Percentiles rank a stretch among this genome's conserved stretches.
These are phyloP conservation scores for Teratosphaeria gauchensis DNA, from an alignment of 2,329 filamentous ascomycete genomes.

Conservation along the genomic window DNA sequence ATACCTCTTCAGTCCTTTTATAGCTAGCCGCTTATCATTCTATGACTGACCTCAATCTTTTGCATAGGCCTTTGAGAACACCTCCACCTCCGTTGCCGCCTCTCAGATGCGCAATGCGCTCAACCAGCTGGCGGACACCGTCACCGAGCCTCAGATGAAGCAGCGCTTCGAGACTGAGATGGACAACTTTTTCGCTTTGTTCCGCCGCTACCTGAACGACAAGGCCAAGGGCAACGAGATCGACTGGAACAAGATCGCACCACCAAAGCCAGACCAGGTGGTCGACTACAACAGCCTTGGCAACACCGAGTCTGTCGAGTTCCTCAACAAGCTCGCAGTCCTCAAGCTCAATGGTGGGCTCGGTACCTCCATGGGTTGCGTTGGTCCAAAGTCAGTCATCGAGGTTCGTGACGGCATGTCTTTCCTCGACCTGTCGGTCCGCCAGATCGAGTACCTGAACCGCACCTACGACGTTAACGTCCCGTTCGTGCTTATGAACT, in stretches of 20 bases:
- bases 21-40: neutral
- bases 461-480: conserved; percentile 95
- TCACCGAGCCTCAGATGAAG: conserved; percentile 64
- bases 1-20: neutral
- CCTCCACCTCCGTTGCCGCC: conserved; percentile 92
- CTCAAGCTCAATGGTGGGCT: conserved; percentile 99
- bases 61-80: conserved; percentile 90
- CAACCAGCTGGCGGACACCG: conserved; percentile 83
- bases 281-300: conserved; percentile 87
- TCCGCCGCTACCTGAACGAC: conserved; percentile 96
- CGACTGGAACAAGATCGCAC: conserved; percentile 94
- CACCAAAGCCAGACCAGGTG: conserved; percentile 86
- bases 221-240: conserved; percentile 96
- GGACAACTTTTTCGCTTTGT: conserved; percentile 99
- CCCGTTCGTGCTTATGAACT: conserved; percentile 99
- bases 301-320: conserved; percentile 82
- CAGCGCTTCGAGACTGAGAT: conserved; percentile 97
- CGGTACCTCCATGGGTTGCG: conserved; percentile 98
- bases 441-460: conserved; percentile 99
- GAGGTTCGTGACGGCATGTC: conserved; percentile 99
- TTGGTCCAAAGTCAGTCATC: conserved; percentile 98
- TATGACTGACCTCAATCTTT: neutral
- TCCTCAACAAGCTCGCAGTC: conserved; percentile 94
- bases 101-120: conserved; percentile 98
- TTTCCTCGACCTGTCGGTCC: conserved; percentile 95